Evolutionary conservation across 768 basidiomycete species (phyloP).

Genomic region (Lactarius sp.): DNA sequence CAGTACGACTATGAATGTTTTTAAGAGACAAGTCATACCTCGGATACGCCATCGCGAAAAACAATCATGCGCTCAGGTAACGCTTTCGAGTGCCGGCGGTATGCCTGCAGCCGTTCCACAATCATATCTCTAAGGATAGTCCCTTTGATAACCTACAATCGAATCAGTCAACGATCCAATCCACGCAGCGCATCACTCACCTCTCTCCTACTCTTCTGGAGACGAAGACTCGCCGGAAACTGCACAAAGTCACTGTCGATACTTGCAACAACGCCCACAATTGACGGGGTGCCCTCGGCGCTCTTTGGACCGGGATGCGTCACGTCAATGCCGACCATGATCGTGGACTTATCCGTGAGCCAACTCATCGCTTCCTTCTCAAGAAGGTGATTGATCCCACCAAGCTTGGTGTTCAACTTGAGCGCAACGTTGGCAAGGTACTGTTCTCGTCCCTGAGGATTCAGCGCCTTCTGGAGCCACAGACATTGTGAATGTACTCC

Average conservation of each 20-base stretch:
- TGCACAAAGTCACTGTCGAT: conserved; percentile 65
- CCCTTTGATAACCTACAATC: conserved; percentile 44
- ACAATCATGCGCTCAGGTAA: conserved; percentile 57
- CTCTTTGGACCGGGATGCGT: no score
- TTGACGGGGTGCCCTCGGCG: no score
- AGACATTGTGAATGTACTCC: conserved; percentile 75
- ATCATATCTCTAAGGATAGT: conserved; percentile 48
- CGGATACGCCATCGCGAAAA: no score
- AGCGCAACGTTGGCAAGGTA: no score
- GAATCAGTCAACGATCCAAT: no score
- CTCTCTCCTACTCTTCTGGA: no score
- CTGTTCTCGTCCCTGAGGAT: conserved; percentile 46
- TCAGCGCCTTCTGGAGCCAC: conserved; percentile 56
- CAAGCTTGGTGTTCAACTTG: no score
- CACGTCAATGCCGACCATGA: no score
- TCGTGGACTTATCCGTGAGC: no score
- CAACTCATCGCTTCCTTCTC: conserved; percentile 42
- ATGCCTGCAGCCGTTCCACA: conserved; percentile 26
- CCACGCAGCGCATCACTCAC: conserved; percentile 27
- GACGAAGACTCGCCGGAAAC: conserved; percentile 33
- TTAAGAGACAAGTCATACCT: no score
- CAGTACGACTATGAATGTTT: no score
- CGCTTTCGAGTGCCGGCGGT: conserved; percentile 32
- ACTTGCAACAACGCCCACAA: conserved; percentile 44
- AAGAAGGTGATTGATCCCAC: conserved; percentile 59